These are phyloP conservation scores for Fusarium lyarnte DNA, from an alignment of 2,329 filamentous ascomycete genomes.

Conservation along the genomic window DNA sequence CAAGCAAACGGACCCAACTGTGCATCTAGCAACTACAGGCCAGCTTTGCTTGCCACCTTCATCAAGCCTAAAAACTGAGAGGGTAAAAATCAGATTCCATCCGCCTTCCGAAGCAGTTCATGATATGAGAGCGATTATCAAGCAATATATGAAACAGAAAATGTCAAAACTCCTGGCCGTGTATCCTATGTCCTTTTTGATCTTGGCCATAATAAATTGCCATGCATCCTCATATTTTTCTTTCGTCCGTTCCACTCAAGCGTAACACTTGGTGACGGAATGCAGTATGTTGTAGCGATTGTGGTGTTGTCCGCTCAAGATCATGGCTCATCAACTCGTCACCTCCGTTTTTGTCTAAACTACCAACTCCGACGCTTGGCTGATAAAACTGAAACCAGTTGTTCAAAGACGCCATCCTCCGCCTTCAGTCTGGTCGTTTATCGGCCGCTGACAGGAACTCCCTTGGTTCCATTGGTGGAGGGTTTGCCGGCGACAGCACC, in stretches of 20 bases:
- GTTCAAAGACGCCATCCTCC: slow-evolving; percentile 13
- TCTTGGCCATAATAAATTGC: slow-evolving; percentile 37
- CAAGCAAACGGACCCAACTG: background rate
- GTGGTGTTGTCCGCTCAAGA: slow-evolving; percentile 20
- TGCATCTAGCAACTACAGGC: background rate
- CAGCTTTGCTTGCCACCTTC: background rate
- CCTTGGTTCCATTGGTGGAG: slow-evolving; percentile 43
- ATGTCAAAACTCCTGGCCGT: slow-evolving; percentile 43
- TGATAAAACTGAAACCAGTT: slow-evolving; percentile 22
- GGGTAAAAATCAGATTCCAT: slow-evolving; percentile 22
- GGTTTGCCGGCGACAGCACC: slow-evolving; percentile 47
- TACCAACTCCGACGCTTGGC: slow-evolving; percentile 24
- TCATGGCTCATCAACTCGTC: slow-evolving; percentile 38
- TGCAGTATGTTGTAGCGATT: slow-evolving; percentile 29
- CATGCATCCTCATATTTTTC: slow-evolving; percentile 36
- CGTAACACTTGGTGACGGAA: slow-evolving; percentile 23
- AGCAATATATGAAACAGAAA: slow-evolving; percentile 16
- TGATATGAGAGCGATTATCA: slow-evolving; percentile 25
- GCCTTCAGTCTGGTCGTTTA: slow-evolving; percentile 34
- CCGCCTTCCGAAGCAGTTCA: slow-evolving; percentile 25
- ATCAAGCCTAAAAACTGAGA: slow-evolving; percentile 3
- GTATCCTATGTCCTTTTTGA: slow-evolving; percentile 46
- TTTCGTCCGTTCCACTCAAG: slow-evolving; percentile 30
- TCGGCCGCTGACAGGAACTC: slow-evolving; percentile 46
- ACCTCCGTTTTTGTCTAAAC: slow-evolving; percentile 32